Conservation (phyloP, 345 rosid genomes). For the Boechera retrofracta region DNA sequence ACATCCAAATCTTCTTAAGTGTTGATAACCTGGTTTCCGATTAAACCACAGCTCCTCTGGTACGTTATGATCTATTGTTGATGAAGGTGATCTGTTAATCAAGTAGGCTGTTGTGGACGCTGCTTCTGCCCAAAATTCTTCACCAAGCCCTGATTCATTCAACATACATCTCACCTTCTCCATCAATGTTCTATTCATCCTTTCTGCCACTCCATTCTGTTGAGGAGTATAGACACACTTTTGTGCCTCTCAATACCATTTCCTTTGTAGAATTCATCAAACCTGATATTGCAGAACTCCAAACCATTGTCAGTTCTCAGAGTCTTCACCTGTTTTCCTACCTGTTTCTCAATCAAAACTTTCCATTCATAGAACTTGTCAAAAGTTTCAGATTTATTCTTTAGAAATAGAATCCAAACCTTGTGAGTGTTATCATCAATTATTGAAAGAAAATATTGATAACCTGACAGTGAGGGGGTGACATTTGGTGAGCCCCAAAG, state of each 20-base stretch:
- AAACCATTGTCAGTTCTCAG: not conserved
- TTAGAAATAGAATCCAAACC: no score
- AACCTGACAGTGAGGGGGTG: no score
- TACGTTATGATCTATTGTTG: not conserved
- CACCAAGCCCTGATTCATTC: not conserved
- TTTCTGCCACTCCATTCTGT: not conserved
- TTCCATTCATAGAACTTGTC: not conserved
- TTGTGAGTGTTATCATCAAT: no score
- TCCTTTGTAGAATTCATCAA: no score
- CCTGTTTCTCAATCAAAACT: not conserved
- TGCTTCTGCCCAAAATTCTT: not conserved
- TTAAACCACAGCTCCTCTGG: not conserved
- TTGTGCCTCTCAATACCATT: not conserved
- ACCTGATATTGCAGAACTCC: not conserved
- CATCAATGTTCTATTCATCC: not conserved
- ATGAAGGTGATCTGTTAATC: not conserved
- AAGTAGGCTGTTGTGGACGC: not conserved
- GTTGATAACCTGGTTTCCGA: not conserved
- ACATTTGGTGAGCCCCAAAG: no score
- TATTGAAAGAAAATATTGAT: no score
- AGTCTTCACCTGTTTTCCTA: rapidly evolving
- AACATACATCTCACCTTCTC: not conserved
- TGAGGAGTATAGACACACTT: not conserved
- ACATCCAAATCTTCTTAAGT: not conserved
- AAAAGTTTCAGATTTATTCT: no score